Evolutionary conservation across 1,284 basidiomycete species (phyloP).

Genomic region (Ceratorhiza oryzae-sativae): DNA sequence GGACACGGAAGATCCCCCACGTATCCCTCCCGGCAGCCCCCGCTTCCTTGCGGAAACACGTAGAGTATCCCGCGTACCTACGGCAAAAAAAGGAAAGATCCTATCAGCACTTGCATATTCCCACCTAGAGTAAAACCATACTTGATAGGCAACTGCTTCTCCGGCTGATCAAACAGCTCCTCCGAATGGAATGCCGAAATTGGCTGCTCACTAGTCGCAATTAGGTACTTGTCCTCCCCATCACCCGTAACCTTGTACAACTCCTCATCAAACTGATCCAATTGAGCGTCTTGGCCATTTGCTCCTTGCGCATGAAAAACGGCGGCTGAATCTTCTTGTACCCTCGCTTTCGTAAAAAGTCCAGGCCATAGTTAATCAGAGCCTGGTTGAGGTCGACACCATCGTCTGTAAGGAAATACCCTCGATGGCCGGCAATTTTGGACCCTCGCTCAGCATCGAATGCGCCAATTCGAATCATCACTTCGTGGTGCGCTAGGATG

Average conservation of each 20-base stretch:
- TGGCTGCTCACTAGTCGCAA: slow-evolving; percentile 98
- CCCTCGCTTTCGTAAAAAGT: slow-evolving; percentile 82
- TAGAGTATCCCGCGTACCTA: slow-evolving; percentile 70
- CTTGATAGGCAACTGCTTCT: slow-evolving; percentile 87
- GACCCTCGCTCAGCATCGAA: slow-evolving; percentile 96
- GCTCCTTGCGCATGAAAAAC: slow-evolving; percentile 98
- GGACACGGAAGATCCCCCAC: slow-evolving; percentile 99
- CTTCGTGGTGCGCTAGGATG: slow-evolving; percentile 96
- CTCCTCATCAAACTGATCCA: slow-evolving; percentile 98
- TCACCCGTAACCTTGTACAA: slow-evolving; percentile 93
- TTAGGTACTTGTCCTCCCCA: slow-evolving; percentile 98
- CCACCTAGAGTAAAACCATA: slow-evolving; percentile 57
- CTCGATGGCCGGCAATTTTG: slow-evolving; percentile 94
- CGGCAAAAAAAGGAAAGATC: neutral
- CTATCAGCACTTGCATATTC: neutral
- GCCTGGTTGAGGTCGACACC: slow-evolving; percentile 98
- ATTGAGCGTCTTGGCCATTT: slow-evolving; percentile 97
- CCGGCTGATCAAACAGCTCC: slow-evolving; percentile 96
- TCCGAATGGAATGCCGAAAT: slow-evolving; percentile 95
- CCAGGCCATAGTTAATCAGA: slow-evolving; percentile 92
- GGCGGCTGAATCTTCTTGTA: slow-evolving; percentile 98
- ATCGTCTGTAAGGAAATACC: slow-evolving; percentile 95
- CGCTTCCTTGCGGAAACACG: slow-evolving; percentile 99
- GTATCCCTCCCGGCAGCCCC: slow-evolving; percentile 97
- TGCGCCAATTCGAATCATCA: slow-evolving; percentile 89